Conservation (phyloP, 1,284 basidiomycete species). For the Fomitopsis betulina region DNA sequence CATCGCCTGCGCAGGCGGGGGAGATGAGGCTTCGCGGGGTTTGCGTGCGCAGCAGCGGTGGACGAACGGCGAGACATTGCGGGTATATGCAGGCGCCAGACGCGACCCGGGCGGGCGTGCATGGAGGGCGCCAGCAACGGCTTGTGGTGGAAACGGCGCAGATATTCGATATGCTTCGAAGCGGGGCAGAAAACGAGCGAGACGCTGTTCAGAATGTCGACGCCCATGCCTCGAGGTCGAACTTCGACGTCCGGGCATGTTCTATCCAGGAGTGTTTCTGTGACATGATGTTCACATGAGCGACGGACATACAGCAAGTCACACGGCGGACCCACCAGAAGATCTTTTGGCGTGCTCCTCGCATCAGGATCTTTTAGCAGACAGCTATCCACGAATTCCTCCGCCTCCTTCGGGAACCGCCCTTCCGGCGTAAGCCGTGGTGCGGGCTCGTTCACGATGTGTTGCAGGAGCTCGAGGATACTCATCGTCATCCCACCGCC, state of each 20-base stretch:
- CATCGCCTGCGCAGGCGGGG: conserved; percentile 6
- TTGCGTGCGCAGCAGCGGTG: conserved; percentile 1
- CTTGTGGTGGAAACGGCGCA: conserved; percentile 2
- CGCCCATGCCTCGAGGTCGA: conserved; percentile 64
- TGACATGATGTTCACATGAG: not conserved
- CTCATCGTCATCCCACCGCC: conserved; percentile 94
- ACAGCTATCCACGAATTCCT: conserved; percentile 80
- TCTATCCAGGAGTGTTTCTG: conserved; percentile 61
- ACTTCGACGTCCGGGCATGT: conserved; percentile 38
- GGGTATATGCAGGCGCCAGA: conserved; percentile 1
- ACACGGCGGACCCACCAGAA: conserved; percentile 52
- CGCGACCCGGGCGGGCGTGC: too few relatives aligned
- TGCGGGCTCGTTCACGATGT: conserved; percentile 96
- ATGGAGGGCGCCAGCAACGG: not conserved
- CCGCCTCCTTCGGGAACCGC: conserved; percentile 67
- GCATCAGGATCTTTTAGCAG: conserved; percentile 78
- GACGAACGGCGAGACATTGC: conserved; percentile 1
- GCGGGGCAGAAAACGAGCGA: not conserved
- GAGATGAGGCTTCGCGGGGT: not conserved
- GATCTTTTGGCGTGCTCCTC: conserved; percentile 76
- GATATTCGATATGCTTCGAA: not conserved
- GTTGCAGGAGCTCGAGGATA: conserved; percentile 93
- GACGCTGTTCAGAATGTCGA: conserved; percentile 42
- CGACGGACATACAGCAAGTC: conserved; percentile 5
- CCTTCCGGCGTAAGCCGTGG: conserved; percentile 71